Evolutionary conservation across 306 rosid species (phyloP).

Genomic region (Dryas octopetala): DNA sequence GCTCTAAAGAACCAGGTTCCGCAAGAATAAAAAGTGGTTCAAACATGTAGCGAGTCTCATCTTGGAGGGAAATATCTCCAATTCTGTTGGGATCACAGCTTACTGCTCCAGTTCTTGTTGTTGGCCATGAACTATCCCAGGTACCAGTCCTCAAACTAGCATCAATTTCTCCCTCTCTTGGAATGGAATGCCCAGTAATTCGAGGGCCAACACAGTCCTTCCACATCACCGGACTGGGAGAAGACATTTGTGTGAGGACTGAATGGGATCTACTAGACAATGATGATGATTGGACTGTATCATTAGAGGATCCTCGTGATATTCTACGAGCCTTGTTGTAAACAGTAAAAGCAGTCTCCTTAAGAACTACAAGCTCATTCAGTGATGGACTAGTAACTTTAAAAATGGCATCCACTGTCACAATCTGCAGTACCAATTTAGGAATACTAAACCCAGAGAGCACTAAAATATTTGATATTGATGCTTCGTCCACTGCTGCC

Average conservation of each 20-base stretch:
- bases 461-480: slow-evolving; percentile 73
- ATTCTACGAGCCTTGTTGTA: slow-evolving; percentile 93
- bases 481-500: slow-evolving; percentile 93
- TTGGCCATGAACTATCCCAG: slow-evolving; percentile 97
- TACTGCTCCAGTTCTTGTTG: slow-evolving; percentile 70
- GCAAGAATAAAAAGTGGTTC: slow-evolving; percentile 96
- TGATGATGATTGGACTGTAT: slow-evolving; percentile 56
- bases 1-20: slow-evolving; percentile 89
- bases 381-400: slow-evolving; percentile 90
- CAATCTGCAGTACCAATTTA: slow-evolving; percentile 86
- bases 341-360: slow-evolving; percentile 92
- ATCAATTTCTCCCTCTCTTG: slow-evolving; percentile 96
- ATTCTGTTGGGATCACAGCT: slow-evolving; percentile 75
- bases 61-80: slow-evolving; percentile 66
- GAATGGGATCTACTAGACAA: slow-evolving; percentile 71
- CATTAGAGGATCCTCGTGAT: slow-evolving; percentile 75
- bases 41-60: slow-evolving; percentile 87
- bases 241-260: slow-evolving; percentile 74
- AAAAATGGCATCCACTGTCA: slow-evolving; percentile 92
- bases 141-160: slow-evolving; percentile 78
- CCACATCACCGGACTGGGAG: slow-evolving; percentile 90
- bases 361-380: slow-evolving; percentile 79
- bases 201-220: slow-evolving; percentile 91
- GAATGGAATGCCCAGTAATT: slow-evolving; percentile 79
- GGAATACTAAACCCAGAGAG: slow-evolving; percentile 89